Conservation (phyloP, 2,329 filamentous ascomycete species). For the Bipolaris victoriae region DNA sequence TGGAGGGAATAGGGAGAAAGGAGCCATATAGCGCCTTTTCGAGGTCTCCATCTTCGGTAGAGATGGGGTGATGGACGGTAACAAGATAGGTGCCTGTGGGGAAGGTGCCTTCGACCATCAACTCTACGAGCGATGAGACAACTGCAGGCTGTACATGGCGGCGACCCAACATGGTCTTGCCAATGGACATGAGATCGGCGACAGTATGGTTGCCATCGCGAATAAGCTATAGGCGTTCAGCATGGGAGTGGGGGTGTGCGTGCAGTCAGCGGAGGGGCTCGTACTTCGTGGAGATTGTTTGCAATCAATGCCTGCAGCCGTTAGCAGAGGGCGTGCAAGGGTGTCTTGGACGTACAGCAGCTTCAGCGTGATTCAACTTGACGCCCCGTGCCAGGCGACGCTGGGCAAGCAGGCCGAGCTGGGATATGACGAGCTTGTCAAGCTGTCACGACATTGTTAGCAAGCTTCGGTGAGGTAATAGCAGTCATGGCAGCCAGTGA, state of each 20-base stretch:
- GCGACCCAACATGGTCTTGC: conserved; percentile 89
- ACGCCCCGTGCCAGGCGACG: conserved; percentile 85
- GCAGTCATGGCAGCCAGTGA: background rate
- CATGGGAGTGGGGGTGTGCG: conserved; percentile 11
- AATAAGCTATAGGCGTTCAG: conserved; percentile 68
- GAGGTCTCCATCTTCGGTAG: conserved; percentile 83
- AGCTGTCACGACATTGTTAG: conserved; percentile 63
- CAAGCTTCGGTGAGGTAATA: conserved; percentile 11
- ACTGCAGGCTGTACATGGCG: conserved; percentile 89
- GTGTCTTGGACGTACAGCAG: conserved; percentile 63
- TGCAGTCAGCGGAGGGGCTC: conserved; percentile 11
- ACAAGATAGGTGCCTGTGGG: conserved; percentile 89
- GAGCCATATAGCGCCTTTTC: conserved; percentile 88
- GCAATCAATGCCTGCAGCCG: conserved; percentile 75
- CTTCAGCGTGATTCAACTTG: conserved; percentile 88
- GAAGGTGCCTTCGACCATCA: conserved; percentile 96
- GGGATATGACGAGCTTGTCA: conserved; percentile 93
- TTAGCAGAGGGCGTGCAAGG: conserved; percentile 18
- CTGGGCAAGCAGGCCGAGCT: conserved; percentile 87
- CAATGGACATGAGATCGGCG: conserved; percentile 89
- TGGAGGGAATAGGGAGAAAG: conserved; percentile 80
- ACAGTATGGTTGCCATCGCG: conserved; percentile 94
- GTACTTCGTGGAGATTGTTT: conserved; percentile 84
- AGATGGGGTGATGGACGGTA: conserved; percentile 89
- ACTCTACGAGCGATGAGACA: conserved; percentile 75